A percentile compares a stretch with the other conserved stretches of the same genome.
Evolutionary conservation across 2,329 filamentous ascomycete species (phyloP).

Genomic region (Cucurbitaria berberidis): DNA sequence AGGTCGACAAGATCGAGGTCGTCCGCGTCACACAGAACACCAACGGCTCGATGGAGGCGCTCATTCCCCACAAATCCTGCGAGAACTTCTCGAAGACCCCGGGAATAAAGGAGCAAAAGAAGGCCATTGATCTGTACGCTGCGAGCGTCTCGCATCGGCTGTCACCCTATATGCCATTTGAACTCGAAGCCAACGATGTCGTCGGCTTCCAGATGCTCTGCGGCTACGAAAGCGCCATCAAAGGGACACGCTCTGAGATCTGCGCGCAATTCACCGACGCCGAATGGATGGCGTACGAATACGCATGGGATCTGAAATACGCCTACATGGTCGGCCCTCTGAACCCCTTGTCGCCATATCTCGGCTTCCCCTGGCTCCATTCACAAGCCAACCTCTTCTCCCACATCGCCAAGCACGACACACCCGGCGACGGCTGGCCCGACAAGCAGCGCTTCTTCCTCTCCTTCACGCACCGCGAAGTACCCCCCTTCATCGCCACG

Average conservation of each 20-base stretch:
- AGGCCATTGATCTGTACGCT: slow-evolving; percentile 39
- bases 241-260: slow-evolving; percentile 63
- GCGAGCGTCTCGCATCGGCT: slow-evolving; percentile 32
- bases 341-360: slow-evolving; percentile 59
- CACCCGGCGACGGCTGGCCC: slow-evolving; percentile 48
- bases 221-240: slow-evolving; percentile 68
- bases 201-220: slow-evolving; percentile 70
- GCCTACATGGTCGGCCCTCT: slow-evolving; percentile 71
- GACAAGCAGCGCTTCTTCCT: slow-evolving; percentile 65
- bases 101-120: slow-evolving; percentile 36
- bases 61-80: slow-evolving; percentile 46
- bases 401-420: slow-evolving; percentile 42
- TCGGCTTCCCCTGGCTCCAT: slow-evolving; percentile 71
- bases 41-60: slow-evolving; percentile 36
- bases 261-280: slow-evolving; percentile 64
- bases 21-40: slow-evolving; percentile 39
- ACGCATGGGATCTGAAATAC: slow-evolving; percentile 66
- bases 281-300: slow-evolving; percentile 70
- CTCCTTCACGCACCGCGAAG: slow-evolving; percentile 71
- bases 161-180: slow-evolving; percentile 52
- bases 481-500: slow-evolving; percentile 69
- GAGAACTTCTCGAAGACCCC: slow-evolving; percentile 42
- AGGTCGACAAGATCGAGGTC: slow-evolving; percentile 39
- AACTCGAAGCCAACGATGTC: slow-evolving; percentile 66
- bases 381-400: slow-evolving; percentile 56